phyloP scores from a whole-genome alignment of 2,329 filamentous ascomycete species.

The Pyrenophora seminiperda region DNA sequence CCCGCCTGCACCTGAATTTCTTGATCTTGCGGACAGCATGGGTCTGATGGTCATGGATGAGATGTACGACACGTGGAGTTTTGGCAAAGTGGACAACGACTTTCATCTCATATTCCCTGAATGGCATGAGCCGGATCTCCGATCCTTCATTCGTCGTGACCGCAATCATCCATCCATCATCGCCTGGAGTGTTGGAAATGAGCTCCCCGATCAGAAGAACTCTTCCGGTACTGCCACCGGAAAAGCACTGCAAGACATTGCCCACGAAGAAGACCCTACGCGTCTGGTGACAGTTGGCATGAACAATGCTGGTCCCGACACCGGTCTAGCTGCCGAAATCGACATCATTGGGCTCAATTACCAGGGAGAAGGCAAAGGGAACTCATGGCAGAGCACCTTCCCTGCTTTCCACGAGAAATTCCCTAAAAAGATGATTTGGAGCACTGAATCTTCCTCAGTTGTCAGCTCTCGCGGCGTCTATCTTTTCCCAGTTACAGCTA shows the following conservation, averaged over 20 bases:
- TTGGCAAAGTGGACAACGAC: slow-evolving; percentile 55
- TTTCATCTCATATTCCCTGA: slow-evolving; percentile 59
- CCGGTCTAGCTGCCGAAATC: slow-evolving; percentile 49
- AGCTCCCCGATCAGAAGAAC: slow-evolving; percentile 56
- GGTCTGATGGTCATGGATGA: slow-evolving; percentile 61
- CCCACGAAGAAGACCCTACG: slow-evolving; percentile 56
- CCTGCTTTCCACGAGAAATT: slow-evolving; percentile 53
- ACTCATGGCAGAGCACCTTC: slow-evolving; percentile 50
- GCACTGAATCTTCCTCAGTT: slow-evolving; percentile 46
- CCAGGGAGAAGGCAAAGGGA: slow-evolving; percentile 57
- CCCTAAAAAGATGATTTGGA: slow-evolving; percentile 54
- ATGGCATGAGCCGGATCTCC: slow-evolving; percentile 61
- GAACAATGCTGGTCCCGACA: slow-evolving; percentile 53
- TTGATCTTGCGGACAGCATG: slow-evolving; percentile 57
- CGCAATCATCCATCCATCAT: slow-evolving; percentile 61
- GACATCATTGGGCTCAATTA: slow-evolving; percentile 62
- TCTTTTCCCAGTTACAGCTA: slow-evolving; percentile 57
- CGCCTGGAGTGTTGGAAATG: slow-evolving; percentile 61
- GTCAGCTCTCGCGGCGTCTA: slow-evolving; percentile 59
- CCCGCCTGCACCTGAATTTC: slow-evolving; percentile 57
- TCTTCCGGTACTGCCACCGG: slow-evolving; percentile 42
- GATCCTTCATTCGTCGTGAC: slow-evolving; percentile 59
- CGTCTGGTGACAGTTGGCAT: slow-evolving; percentile 54
- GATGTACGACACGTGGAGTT: slow-evolving; percentile 60
- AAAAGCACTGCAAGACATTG: slow-evolving; percentile 50